A percentile compares a stretch with the other conserved stretches of the same genome.
These are phyloP conservation scores for Candida sanyaensis DNA, from an alignment of 1,139 yeast species.

Conservation along the genomic window DNA sequence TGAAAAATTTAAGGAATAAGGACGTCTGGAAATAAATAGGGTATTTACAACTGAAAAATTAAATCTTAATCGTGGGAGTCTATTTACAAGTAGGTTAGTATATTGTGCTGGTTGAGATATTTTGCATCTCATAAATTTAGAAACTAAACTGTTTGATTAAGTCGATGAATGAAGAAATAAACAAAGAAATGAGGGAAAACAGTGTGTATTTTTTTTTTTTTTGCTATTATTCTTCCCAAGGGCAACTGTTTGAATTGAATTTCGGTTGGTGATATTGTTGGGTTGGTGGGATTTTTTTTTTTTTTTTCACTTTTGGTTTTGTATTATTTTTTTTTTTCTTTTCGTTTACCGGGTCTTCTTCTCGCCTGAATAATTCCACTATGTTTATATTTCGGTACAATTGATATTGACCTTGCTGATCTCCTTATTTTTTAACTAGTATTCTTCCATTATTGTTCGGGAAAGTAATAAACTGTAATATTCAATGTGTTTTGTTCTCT, in stretches of 20 bases:
- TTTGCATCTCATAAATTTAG: constrained; percentile 9
- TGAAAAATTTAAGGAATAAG: not conserved
- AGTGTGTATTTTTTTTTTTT: too few relatives aligned
- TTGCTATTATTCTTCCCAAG: not conserved
- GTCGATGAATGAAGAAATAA: not conserved
- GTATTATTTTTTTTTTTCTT: not conserved
- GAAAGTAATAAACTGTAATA: not conserved
- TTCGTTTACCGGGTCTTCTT: not conserved
- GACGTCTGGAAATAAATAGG: constrained; percentile 1
- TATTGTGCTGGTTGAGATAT: not conserved
- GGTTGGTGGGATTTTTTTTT: not conserved
- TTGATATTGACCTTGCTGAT: too few relatives aligned
- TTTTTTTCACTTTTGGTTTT: too few relatives aligned
- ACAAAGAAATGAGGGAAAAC: too few relatives aligned
- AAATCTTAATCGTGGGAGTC: constrained; percentile 3
- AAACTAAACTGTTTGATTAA: not conserved
- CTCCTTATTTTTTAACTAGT: too few relatives aligned
- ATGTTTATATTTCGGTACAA: too few relatives aligned
- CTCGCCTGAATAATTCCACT: too few relatives aligned
- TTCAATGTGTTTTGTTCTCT: not conserved
- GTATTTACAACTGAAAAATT: constrained; percentile 4
- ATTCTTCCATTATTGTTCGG: too few relatives aligned
- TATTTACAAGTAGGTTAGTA: constrained; percentile 10
- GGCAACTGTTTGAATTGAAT: not conserved
- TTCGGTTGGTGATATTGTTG: constrained; percentile 1